These are phyloP conservation scores for Macrophomina tecta DNA, from an alignment of 2,329 filamentous ascomycete species.

Conservation along the genomic window DNA sequence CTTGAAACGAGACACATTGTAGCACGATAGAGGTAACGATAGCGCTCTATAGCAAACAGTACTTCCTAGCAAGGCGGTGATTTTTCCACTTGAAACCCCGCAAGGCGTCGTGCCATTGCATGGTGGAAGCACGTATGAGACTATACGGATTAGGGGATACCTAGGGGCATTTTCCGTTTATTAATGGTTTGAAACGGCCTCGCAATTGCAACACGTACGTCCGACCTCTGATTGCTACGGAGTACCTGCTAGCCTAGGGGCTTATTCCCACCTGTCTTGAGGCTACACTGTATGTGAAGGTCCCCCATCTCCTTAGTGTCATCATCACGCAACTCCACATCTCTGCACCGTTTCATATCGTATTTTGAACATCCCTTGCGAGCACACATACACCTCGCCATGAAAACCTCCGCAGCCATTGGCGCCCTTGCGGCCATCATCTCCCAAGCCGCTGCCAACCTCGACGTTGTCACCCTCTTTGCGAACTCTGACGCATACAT, in stretches of 20 bases:
- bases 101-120: too few species aligned
- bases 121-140: too few species aligned
- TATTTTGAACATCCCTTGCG: neutral
- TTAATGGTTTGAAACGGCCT: neutral
- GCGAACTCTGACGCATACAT: constrained; percentile 31
- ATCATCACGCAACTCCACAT: too few species aligned
- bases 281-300: neutral
- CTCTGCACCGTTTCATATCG: neutral
- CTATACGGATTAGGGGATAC: neutral
- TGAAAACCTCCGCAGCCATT: constrained; percentile 24
- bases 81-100: too few species aligned
- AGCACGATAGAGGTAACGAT: too few species aligned
- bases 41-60: too few species aligned
- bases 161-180: neutral
- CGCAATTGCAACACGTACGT: neutral
- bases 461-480: constrained; percentile 34
- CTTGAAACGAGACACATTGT: too few species aligned
- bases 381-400: neutral
- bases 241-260: too few species aligned
- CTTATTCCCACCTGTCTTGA: neutral
- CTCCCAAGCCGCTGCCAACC: constrained; percentile 32
- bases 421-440: constrained; percentile 30
- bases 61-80: too few species aligned
- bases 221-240: too few species aligned
- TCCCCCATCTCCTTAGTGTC: neutral